Evolutionary conservation across 2,329 filamentous ascomycete species (phyloP).

Genomic region (Tolypocladium amazonense): DNA sequence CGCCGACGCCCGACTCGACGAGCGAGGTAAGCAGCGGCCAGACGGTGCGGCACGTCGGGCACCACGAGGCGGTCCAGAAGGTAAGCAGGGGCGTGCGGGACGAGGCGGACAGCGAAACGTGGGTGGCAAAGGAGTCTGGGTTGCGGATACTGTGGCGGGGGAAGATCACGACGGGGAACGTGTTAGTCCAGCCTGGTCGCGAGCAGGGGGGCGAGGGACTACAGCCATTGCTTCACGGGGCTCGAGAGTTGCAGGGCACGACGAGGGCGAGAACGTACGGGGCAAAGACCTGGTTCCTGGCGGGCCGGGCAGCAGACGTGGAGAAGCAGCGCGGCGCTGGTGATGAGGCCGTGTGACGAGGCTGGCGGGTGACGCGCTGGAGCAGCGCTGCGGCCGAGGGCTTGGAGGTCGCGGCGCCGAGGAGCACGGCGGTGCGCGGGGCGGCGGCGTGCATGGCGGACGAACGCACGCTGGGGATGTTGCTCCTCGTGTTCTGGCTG

Average conservation of each 20-base stretch:
- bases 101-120: constrained; percentile 44
- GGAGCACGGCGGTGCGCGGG: background rate
- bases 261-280: background rate
- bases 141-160: constrained; percentile 37
- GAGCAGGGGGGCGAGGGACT: background rate
- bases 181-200: background rate
- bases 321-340: background rate
- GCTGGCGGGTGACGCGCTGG: background rate
- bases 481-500: background rate
- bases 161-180: background rate
- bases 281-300: background rate
- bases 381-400: background rate
- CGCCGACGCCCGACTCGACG: constrained; percentile 39
- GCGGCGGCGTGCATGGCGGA: background rate
- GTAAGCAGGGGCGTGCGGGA: constrained; percentile 45
- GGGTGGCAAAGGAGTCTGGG: constrained; percentile 41
- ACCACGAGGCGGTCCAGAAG: constrained; percentile 50
- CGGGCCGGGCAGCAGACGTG: background rate
- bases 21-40: constrained; percentile 37
- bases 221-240: background rate
- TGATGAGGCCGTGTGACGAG: background rate
- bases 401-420: background rate
- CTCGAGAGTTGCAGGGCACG: background rate
- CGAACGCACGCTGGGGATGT: background rate
- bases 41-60: constrained; percentile 40